phyloP scores from a whole-genome alignment of 495 filamentous ascomycete species.

The Talaromyces ruber region DNA sequence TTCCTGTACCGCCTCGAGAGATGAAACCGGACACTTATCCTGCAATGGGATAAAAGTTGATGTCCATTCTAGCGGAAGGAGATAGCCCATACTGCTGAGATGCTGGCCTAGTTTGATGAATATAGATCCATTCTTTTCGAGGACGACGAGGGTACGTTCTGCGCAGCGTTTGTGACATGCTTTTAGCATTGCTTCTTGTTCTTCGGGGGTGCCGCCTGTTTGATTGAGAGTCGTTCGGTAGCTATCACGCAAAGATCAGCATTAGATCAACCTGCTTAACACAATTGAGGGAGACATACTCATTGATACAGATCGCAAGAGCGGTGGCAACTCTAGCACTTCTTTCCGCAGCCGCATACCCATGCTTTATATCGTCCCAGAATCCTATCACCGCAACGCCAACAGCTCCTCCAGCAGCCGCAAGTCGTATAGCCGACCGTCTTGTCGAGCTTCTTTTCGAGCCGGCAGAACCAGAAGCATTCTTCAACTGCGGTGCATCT shows the following conservation, averaged over 20 bases:
- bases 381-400: constrained; percentile 54
- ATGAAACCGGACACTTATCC: constrained; percentile 90
- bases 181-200: constrained; percentile 58
- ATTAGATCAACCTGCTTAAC: not conserved
- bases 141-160: constrained; percentile 69
- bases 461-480: not conserved
- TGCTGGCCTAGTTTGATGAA: constrained; percentile 99
- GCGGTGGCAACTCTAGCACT: constrained; percentile 71
- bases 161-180: constrained; percentile 93
- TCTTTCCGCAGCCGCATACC: constrained; percentile 64
- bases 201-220: constrained; percentile 47
- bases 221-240: constrained; percentile 75
- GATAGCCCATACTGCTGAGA: constrained; percentile 92
- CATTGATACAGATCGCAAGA: constrained; percentile 76
- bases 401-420: constrained; percentile 44
- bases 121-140: constrained; percentile 94
- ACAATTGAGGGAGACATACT: constrained; percentile 48
- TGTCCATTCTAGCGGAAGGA: constrained; percentile 91
- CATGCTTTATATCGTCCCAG: constrained; percentile 64
- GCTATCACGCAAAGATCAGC: constrained; percentile 32
- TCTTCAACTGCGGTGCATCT: not conserved
- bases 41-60: constrained; percentile 93
- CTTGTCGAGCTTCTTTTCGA: not conserved
- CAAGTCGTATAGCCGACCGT: constrained; percentile 31
- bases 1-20: constrained; percentile 74